Conservation (phyloP, 2,329 filamentous ascomycete genomes). For the Albifimbria verrucaria region DNA sequence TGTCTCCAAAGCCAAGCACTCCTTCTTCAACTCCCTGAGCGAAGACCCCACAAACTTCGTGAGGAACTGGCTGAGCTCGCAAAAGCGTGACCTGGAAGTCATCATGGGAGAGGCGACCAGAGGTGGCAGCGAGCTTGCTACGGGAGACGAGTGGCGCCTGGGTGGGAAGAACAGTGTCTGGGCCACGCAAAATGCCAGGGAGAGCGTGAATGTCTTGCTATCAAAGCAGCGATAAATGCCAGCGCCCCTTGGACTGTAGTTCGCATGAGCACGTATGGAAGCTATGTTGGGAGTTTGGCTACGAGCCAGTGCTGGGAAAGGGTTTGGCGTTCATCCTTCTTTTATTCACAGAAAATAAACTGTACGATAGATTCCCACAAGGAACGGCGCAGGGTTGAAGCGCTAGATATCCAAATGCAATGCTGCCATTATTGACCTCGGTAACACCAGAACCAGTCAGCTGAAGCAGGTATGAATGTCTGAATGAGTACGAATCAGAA, state of each 20-base stretch:
- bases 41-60: conserved; percentile 83
- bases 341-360: not conserved
- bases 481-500: no score
- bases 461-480: no score
- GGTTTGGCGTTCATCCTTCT: not conserved
- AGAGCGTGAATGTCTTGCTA: conserved; percentile 61
- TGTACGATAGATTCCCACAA: not conserved
- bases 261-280: not conserved
- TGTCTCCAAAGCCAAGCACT: conserved; percentile 84
- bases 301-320: not conserved
- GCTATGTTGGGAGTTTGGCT: conserved; percentile 11
- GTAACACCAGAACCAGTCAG: no score
- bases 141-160: conserved; percentile 67
- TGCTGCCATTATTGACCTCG: not conserved
- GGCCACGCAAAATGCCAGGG: conserved; percentile 55
- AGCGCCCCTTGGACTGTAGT: not conserved
- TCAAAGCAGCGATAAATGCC: conserved; percentile 46
- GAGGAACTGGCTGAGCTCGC: conserved; percentile 82
- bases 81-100: conserved; percentile 86
- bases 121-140: conserved; percentile 53
- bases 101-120: conserved; percentile 78
- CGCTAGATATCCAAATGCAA: not conserved
- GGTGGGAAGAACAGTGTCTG: conserved; percentile 54
- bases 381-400: not conserved
- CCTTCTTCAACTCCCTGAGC: conserved; percentile 76